Base-by-base conservation (phyloP, 208 protist species). In the Acanthamoeba sp. region DNA sequence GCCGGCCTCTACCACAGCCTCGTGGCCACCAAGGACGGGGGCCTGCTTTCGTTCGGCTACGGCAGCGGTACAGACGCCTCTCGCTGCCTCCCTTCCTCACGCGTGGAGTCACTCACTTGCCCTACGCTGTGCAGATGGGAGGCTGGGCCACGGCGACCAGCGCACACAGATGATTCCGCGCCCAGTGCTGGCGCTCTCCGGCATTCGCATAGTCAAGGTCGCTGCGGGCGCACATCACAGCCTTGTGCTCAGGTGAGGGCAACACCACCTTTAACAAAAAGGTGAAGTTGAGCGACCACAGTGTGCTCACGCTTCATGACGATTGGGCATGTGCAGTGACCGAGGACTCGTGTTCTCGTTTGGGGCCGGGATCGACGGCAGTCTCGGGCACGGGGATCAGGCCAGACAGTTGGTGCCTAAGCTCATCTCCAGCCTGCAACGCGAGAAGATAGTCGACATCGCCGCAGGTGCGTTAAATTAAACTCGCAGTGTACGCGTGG, bases 161-260 rank as follows among this genome's bases (percentile, higher is more conserved):
- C 69, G 38, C 18, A n/a, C 69, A 14, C 69, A 78, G 69, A 38
- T 20, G 69, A 38, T 78, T 0, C 69, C 69, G 10, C 69, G 69
- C 9, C 69, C n/a, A 2, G 69, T 78, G 69, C 16, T 45, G 14
- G 10, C 69, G 18, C 69, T 78, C 5, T 12, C 36, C 38, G 34
- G 36, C 18, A 36, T 78, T 24, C 69, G 38, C 36, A 78, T 78
- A 0, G 38, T 45, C 9, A 38, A 78, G 69, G 69, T 78, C 38
- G 69, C 69, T 29, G 69, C 69, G 18, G 69, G 69, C 6, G 69
- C 36, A 2, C 69, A 78, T 18, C 69, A 78, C 69, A 78, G 69
- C 69, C 69, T 78, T 2, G 69, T 78, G 36, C 69, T 78, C 32
- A 78, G 69, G 69, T 78, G 38, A n/a, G n/a, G n/a, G n/a, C n/a